Conservation (phyloP, 2,329 filamentous ascomycete genomes). For the Penicillium concentricum region DNA sequence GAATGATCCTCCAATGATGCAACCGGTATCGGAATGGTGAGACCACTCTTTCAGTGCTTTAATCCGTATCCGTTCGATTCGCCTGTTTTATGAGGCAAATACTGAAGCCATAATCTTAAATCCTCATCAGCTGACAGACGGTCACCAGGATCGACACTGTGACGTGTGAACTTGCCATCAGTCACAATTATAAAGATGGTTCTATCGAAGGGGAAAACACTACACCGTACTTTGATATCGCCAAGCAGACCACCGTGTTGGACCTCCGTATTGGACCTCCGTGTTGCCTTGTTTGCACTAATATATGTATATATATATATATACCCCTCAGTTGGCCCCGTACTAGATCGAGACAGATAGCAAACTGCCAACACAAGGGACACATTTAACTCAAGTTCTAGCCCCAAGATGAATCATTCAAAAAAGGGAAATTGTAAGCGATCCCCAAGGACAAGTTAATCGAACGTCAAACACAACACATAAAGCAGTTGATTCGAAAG, state of each 20-base stretch:
- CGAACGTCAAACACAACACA: neutral
- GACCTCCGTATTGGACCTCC: too few relatives aligned
- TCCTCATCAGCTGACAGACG: conserved; percentile 19
- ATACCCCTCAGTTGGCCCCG: neutral
- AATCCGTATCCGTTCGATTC: neutral
- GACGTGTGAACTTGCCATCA: neutral
- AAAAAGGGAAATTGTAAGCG: too few relatives aligned
- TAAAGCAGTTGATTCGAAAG: neutral
- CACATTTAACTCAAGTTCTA: neutral
- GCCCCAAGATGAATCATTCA: too few relatives aligned
- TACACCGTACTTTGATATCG: neutral
- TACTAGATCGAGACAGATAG: neutral
- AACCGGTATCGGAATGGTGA: conserved; percentile 7
- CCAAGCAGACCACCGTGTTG: neutral
- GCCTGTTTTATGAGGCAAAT: neutral
- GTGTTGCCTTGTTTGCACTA: neutral
- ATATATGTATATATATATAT: too few relatives aligned
- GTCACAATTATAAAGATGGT: neutral
- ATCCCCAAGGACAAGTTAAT: neutral
- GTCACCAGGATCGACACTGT: conserved; percentile 37
- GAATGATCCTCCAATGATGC: conserved; percentile 23
- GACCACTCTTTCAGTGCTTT: neutral
- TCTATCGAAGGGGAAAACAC: neutral
- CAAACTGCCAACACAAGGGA: neutral
- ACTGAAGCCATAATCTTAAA: neutral